Evolutionary conservation across 2,329 filamentous ascomycete genomes (phyloP).

Genomic region (Sarocladium strictum): DNA sequence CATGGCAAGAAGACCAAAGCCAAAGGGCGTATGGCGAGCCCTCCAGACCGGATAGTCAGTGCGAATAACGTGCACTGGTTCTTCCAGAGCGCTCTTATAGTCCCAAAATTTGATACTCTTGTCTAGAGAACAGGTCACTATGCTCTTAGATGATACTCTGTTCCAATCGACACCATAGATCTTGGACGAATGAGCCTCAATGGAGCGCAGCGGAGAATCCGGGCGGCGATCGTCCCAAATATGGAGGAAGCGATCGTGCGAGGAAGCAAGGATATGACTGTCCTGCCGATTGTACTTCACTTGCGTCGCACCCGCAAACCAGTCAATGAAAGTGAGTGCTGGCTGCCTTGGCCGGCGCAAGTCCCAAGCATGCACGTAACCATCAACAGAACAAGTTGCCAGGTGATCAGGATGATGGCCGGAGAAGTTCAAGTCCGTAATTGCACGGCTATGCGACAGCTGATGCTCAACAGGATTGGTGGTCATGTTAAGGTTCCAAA

Average conservation of each 20-base stretch:
- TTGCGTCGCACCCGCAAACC: slow-evolving; percentile 88
- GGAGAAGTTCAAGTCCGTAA: slow-evolving; percentile 95
- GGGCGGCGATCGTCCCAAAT: slow-evolving; percentile 87
- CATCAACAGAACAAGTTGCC: slow-evolving; percentile 87
- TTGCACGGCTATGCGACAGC: slow-evolving; percentile 76
- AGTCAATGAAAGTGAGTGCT: slow-evolving; percentile 79
- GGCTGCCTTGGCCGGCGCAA: slow-evolving; percentile 68
- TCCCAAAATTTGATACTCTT: slow-evolving; percentile 95
- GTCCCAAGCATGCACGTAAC: slow-evolving; percentile 91
- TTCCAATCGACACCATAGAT: slow-evolving; percentile 98
- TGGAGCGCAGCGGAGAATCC: slow-evolving; percentile 71
- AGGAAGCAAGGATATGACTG: slow-evolving; percentile 80
- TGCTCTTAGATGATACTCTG: slow-evolving; percentile 61
- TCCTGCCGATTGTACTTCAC: slow-evolving; percentile 92
- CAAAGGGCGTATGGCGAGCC: slow-evolving; percentile 86
- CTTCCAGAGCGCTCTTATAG: slow-evolving; percentile 54
- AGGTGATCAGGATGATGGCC: slow-evolving; percentile 86
- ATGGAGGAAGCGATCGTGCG: slow-evolving; percentile 79
- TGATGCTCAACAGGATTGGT: slow-evolving; percentile 76
- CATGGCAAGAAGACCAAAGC: slow-evolving; percentile 81
- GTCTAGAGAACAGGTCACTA: slow-evolving; percentile 86
- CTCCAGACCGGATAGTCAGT: slow-evolving; percentile 88
- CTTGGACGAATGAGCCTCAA: slow-evolving; percentile 84
- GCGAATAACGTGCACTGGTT: slow-evolving; percentile 69
- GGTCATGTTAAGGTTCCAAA: slow-evolving; percentile 81